Evolutionary conservation across 1,139 yeast species (phyloP).

Genomic region (Yamadazyma epiphylla): DNA sequence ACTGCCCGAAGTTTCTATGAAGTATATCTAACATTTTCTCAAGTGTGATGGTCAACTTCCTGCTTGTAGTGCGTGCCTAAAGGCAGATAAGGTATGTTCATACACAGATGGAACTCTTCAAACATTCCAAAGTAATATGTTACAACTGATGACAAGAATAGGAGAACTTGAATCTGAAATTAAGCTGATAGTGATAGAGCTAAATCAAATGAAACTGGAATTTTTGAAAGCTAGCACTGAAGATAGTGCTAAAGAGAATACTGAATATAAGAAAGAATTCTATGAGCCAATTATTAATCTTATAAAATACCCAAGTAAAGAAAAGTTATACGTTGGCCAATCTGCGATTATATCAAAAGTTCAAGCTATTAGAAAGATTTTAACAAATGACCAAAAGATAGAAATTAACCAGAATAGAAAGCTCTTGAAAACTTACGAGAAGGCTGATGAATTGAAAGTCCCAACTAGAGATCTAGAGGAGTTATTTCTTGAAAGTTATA

Average conservation of each 20-base stretch:
- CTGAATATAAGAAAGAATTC: slow-evolving; percentile 3
- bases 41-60: slow-evolving; percentile 11
- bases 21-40: neutral
- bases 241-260: slow-evolving; percentile 2
- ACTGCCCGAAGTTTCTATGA: too few species aligned
- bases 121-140: slow-evolving; percentile 5
- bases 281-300: slow-evolving; percentile 8
- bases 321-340: slow-evolving; percentile 9
- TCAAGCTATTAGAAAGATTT: slow-evolving; percentile 12
- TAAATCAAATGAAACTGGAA: slow-evolving; percentile 5
- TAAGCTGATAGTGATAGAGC: slow-evolving; percentile 4
- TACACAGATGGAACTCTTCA: slow-evolving; percentile 7
- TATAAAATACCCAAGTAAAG: slow-evolving; percentile 7
- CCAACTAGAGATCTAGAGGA: slow-evolving; percentile 7
- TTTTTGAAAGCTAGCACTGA: slow-evolving; percentile 4
- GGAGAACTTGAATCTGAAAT: slow-evolving; percentile 6
- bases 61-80: slow-evolving; percentile 7
- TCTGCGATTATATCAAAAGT: slow-evolving; percentile 13
- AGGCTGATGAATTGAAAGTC: slow-evolving; percentile 1
- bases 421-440: slow-evolving; percentile 4
- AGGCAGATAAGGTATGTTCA: slow-evolving; percentile 4
- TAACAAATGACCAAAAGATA: slow-evolving; percentile 11
- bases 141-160: slow-evolving; percentile 5
- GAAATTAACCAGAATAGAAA: slow-evolving; percentile 2
- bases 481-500: slow-evolving; percentile 9